These are phyloP conservation scores for Inonotus obliquus DNA, from an alignment of 1,284 basidiomycete genomes.

Conservation along the genomic window DNA sequence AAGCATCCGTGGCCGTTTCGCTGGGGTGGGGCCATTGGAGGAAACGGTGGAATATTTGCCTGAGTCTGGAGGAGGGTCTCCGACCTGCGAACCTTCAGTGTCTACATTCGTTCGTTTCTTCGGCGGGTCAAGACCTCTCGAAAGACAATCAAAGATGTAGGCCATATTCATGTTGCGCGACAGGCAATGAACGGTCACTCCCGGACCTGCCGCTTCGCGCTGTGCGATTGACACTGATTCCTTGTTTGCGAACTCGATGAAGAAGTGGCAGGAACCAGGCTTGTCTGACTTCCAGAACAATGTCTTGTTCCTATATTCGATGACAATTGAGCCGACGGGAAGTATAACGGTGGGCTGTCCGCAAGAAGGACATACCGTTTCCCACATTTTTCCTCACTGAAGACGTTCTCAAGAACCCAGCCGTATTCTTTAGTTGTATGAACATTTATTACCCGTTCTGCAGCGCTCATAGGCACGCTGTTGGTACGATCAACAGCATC, in stretches of 20 bases:
- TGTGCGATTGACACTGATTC: conserved; percentile 10
- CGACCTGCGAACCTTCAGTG: not conserved
- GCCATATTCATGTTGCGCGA: conserved; percentile 15
- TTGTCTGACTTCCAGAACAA: conserved; percentile 16
- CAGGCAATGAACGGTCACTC: conserved; percentile 11
- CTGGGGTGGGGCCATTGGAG: not conserved
- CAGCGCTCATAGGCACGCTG: not conserved
- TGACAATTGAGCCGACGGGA: not conserved
- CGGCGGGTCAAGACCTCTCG: conserved; percentile 5
- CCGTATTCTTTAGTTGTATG: conserved; percentile 10
- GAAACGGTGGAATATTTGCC: not conserved
- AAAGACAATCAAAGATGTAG: conserved; percentile 12
- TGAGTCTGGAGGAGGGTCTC: not conserved
- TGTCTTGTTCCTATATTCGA: not conserved
- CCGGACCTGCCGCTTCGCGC: not conserved
- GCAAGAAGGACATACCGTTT: conserved; percentile 1
- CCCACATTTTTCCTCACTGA: conserved; percentile 5
- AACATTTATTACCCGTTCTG: conserved; percentile 14
- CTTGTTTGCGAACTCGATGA: conserved; percentile 16
- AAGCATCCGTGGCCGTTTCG: conserved; percentile 7
- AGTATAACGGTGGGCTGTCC: not conserved
- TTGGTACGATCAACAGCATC: not conserved
- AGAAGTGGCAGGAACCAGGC: conserved; percentile 12
- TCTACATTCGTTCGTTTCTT: conserved; percentile 2
- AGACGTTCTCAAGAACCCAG: conserved; percentile 8